Conservation (phyloP, 2,329 filamentous ascomycete species). For the Nemania bipapillata region DNA sequence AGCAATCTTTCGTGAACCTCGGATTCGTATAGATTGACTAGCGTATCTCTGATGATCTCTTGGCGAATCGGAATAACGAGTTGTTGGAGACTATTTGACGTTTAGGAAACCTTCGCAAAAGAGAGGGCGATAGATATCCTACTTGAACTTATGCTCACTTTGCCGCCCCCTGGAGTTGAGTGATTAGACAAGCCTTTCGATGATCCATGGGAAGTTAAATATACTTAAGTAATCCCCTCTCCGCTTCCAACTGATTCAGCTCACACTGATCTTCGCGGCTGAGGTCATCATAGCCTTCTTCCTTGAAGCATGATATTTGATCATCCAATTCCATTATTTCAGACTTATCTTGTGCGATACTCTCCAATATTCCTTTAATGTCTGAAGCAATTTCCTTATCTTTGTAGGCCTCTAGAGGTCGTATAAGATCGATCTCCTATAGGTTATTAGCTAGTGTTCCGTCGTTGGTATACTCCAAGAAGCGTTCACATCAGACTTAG, state of each 20-base stretch:
- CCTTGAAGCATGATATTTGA: neutral
- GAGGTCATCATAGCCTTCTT: neutral
- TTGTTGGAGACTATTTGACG: conserved; percentile 20
- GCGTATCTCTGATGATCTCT: conserved; percentile 45
- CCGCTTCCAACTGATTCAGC: neutral
- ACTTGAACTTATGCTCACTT: conserved; percentile 28
- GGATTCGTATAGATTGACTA: conserved; percentile 49
- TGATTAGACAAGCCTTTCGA: neutral
- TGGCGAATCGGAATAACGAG: conserved; percentile 57
- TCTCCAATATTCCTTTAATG: conserved; percentile 10
- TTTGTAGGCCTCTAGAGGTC: conserved; percentile 11
- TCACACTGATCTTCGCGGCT: conserved; percentile 8
- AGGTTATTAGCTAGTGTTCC: neutral
- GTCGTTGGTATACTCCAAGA: neutral
- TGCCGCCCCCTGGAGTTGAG: neutral
- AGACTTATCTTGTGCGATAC: neutral
- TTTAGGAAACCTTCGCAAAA: neutral
- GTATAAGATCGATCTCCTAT: conserved; percentile 49
- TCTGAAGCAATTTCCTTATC: conserved; percentile 4
- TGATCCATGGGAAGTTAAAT: neutral
- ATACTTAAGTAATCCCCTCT: conserved; percentile 18
- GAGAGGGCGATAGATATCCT: neutral
- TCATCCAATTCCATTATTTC: neutral
- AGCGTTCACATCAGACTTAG: conserved; percentile 54
- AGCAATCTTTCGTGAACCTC: conserved; percentile 44